Base-by-base conservation (phyloP, 768 basidiomycete genomes). In the Lepiota venenata region DNA sequence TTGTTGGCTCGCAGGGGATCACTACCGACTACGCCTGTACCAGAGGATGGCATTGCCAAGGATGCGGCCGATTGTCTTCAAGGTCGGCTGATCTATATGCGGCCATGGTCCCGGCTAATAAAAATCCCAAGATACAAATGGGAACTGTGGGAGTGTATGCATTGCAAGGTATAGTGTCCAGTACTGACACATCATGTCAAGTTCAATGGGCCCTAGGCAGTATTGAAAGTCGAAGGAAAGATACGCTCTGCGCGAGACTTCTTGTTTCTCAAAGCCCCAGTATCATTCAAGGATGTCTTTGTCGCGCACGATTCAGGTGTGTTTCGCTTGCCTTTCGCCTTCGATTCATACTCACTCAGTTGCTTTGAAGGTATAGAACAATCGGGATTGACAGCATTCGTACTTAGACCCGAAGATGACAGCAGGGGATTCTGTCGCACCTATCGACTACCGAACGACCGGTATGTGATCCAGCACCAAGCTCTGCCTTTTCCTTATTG, bases 1-100 rank as follows among this genome's bases (percentile, higher is more conserved):
- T 46, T 9, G 16, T 32, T 15, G 21, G 12, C 10, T 54, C 52
- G 11, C 56, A 69, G 41, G 73, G 71, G 1, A 66, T 81, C 29
- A 76, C 74, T 9, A 87, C 84, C 3, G 72, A 74, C 2, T 81
- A 80, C 56, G 70, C 74, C 4, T 85, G 79, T 58, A 82, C 76
- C 14, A 79, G 80, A 60, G 90, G 90, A 1, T 83, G 82, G 73
- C 85, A 88, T 63, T 93, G 91, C 63, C 57, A 51, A 15, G 55
- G 64, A 7, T 93, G 91, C 61, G 90, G 91, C 25, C 78, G 88
- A 21, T 67, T 92, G 38, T 88, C 88, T 8, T 83, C 82, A 71
- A 79, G 89, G 89, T 90, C 56, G 45, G 76, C 20, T 18, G 38
- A 53, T 29, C 16, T 36, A 14, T 37, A 3, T 32, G 45, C 36